A percentile compares a stretch with the other conserved stretches of the same genome.
phyloP scores from a whole-genome alignment of 129 eudicot species.

The Helianthus annuus region DNA sequence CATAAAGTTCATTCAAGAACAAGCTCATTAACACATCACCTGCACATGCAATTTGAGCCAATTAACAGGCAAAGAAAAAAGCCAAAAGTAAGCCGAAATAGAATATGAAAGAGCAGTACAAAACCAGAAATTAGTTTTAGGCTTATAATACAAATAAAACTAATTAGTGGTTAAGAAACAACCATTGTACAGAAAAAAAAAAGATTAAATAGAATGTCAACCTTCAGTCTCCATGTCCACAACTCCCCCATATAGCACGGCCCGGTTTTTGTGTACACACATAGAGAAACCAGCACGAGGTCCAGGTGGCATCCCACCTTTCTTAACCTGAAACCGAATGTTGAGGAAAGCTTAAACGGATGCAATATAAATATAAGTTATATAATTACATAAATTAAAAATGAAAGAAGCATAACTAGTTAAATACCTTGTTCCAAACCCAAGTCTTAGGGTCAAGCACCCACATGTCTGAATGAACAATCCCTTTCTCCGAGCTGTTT shows the following conservation, averaged over 20 bases:
- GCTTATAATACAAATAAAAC: background rate
- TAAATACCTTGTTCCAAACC: conserved; percentile 96
- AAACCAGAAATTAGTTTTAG: background rate
- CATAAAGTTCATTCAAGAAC: conserved; percentile 88
- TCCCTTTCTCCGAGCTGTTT: conserved; percentile 83
- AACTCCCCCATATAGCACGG: conserved; percentile 93
- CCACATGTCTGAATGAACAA: conserved; percentile 97
- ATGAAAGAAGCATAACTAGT: conserved; percentile 43
- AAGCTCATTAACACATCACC: conserved; percentile 96
- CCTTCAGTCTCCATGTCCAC: conserved; percentile 99
- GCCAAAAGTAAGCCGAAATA: background rate
- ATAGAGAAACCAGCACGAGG: conserved; percentile 97
- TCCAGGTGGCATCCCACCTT: conserved; percentile 99
- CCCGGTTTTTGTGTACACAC: conserved; percentile 94
- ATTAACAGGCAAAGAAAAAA: conserved; percentile 10
- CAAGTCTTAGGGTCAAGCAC: conserved; percentile 95
- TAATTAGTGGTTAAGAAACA: conserved; percentile 5
- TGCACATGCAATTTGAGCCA: conserved; percentile 33
- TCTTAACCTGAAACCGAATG: conserved; percentile 63
- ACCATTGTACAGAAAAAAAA: background rate
- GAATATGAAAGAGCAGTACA: background rate
- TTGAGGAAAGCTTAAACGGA: conserved; percentile 17
- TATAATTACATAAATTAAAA: background rate
- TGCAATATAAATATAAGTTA: background rate
- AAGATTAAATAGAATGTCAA: conserved; percentile 19